Base-by-base conservation (phyloP, 306 rosid genomes). In the Quercus rubra region DNA sequence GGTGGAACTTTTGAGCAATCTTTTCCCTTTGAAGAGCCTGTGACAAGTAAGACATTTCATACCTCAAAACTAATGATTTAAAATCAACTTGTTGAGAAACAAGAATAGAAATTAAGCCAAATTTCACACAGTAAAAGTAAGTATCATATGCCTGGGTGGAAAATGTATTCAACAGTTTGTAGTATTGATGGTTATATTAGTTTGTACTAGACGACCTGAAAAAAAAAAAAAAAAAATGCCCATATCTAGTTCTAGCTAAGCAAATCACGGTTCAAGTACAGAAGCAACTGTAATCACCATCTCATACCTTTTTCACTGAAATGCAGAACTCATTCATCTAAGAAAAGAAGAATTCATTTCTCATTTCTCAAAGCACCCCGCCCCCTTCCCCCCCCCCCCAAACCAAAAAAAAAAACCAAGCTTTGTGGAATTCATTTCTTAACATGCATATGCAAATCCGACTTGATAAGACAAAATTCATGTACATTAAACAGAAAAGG, bases 21-120 rank as follows among this genome's bases (percentile, higher is more conserved):
- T 88, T 90, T 63, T 86, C 94, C 80, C 84, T 82, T 69, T 4
- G 77, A 83, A 89, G 81, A 79, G 97, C 99, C 99, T 96, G 75
- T 38, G 7, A 78, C 33, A 49, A 75, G 71, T 55, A 71, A 74
- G 82, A 52, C 74, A 68, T 19, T 63, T 51, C 61, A 61, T 77
- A 64, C 74, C 52, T 71, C 19, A 81, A 81, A 62, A 62, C 56
- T 11, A 68, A 72, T 66, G 38, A 28, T 80, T 75, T 62, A 55
- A 25, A 73, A 75, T 71, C n/a, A 58, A 86, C 61, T 61, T 73
- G 55, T 74, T 3, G 38, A 62, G 28, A 61, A 71, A 55, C 17
- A 73, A 5, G 20, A 10, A 68, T 27, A 54, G 23, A 46, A 73
- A 79, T 80, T 55, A 64, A 70, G 70, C 51, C 57, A 71, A 31